phyloP scores from a whole-genome alignment of 2,329 filamentous ascomycete genomes.

The Colletotrichum tamarilloi region DNA sequence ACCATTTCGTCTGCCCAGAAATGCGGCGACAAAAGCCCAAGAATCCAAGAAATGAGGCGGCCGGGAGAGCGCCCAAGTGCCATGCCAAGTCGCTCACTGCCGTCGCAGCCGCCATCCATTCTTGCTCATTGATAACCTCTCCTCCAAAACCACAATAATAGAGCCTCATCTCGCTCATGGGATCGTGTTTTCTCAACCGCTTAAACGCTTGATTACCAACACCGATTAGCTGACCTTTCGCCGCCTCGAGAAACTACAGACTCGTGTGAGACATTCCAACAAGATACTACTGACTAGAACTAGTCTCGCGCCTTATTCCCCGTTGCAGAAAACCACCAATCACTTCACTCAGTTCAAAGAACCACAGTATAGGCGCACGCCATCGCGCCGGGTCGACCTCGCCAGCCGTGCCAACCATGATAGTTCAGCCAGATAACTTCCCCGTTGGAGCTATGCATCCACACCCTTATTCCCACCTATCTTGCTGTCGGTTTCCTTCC shows the following conservation, averaged over 20 bases:
- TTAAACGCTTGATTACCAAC: neutral
- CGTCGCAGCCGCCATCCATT: neutral
- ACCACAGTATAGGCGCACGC: neutral
- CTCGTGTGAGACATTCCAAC: neutral
- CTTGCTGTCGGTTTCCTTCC: neutral
- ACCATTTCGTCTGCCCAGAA: neutral
- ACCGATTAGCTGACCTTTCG: neutral
- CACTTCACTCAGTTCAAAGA: neutral
- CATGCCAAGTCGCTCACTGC: neutral
- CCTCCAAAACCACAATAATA: neutral
- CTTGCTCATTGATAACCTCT: neutral
- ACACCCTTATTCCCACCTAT: slow-evolving; percentile 10
- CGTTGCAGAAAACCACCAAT: neutral
- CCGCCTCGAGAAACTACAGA: neutral
- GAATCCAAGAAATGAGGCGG: slow-evolving; percentile 1
- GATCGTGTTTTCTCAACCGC: neutral
- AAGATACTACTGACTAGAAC: neutral
- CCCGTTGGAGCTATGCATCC: slow-evolving; percentile 3
- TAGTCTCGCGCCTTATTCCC: neutral
- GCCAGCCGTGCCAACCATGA: slow-evolving; percentile 14
- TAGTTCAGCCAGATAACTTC: neutral
- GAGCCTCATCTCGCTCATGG: neutral
- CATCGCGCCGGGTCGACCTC: neutral
- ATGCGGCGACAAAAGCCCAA: neutral
- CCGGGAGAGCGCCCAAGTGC: slow-evolving; percentile 10